These are phyloP conservation scores for Flaveria bidentis DNA, from an alignment of 129 eudicot genomes.

Conservation along the genomic window DNA sequence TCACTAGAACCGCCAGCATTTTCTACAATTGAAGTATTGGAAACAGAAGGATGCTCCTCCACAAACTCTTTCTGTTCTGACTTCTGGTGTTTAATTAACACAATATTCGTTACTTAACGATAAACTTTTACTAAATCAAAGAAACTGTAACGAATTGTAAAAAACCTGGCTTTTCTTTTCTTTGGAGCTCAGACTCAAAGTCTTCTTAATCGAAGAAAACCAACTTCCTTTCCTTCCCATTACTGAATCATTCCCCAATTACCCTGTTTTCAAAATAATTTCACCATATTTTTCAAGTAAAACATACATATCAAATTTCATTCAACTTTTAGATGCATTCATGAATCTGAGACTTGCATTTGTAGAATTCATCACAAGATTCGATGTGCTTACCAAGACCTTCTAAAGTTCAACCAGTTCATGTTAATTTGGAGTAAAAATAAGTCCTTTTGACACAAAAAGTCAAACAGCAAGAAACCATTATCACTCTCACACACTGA, in stretches of 20 bases:
- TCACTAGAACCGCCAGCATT: constrained; percentile 35
- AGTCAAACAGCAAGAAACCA: constrained; percentile 13
- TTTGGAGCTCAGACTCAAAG: constrained; percentile 65
- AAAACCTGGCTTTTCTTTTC: constrained; percentile 61
- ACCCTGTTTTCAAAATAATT: constrained; percentile 23
- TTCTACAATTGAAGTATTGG: constrained; percentile 41
- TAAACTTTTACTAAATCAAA: background rate
- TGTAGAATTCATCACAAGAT: background rate
- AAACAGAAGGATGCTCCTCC: constrained; percentile 40
- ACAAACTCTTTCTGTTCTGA: constrained; percentile 48
- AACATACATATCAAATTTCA: constrained; percentile 11
- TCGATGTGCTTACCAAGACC: background rate
- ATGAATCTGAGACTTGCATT: constrained; percentile 7
- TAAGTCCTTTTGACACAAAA: constrained; percentile 15
- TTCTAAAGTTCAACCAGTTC: background rate
- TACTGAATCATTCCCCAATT: constrained; percentile 45
- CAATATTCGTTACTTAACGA: background rate
- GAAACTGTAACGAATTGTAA: background rate
- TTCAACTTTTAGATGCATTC: background rate
- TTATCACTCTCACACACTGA: background rate
- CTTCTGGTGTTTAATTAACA: constrained; percentile 27
- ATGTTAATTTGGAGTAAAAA: constrained; percentile 16
- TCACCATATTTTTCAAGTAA: background rate
- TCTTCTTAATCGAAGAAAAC: constrained; percentile 82
- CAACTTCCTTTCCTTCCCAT: constrained; percentile 87